Conservation (phyloP, 768 basidiomycete genomes). For the Exsudoporus frostii region DNA sequence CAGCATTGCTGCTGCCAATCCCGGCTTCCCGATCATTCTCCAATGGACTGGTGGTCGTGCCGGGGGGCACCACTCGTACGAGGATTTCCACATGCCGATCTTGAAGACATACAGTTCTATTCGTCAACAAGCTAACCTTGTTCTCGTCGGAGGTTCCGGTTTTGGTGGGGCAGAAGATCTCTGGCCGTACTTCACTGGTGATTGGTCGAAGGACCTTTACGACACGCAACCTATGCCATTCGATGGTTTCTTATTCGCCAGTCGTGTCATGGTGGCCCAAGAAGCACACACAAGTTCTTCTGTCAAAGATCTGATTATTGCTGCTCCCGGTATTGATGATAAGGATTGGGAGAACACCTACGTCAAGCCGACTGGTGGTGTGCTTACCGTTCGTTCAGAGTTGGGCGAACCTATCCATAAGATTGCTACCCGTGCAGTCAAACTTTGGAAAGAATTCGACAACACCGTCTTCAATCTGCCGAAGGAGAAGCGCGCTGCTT, state of each 20-base stretch:
- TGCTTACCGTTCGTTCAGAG: conserved; percentile 96
- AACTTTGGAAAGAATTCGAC: conserved; percentile 99
- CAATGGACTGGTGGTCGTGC: conserved; percentile 99
- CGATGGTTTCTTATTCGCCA: conserved; percentile 95
- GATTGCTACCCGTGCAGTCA: conserved; percentile 94
- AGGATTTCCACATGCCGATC: conserved; percentile 98
- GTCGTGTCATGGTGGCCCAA: conserved; percentile 98
- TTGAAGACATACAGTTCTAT: conserved; percentile 87
- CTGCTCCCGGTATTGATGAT: conserved; percentile 89
- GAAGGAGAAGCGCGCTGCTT: conserved; percentile 89
- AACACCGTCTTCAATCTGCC: conserved; percentile 93
- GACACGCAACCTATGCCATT: conserved; percentile 95
- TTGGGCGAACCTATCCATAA: conserved; percentile 99
- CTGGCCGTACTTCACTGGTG: conserved; percentile 95
- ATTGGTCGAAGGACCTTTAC: conserved; percentile 84
- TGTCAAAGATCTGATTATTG: conserved; percentile 96
- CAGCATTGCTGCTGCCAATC: conserved; percentile 90
- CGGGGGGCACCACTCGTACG: conserved; percentile 97
- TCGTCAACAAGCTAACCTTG: conserved; percentile 84
- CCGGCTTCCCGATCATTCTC: conserved; percentile 94
- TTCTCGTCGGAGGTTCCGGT: conserved; percentile 90
- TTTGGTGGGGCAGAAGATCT: conserved; percentile 94
- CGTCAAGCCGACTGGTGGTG: conserved; percentile 88
- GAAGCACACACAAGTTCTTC: conserved; percentile 93
- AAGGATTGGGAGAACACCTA: conserved; percentile 94